Evolutionary conservation across 495 filamentous ascomycete genomes (phyloP).

Genomic region (Xylona heveae): DNA sequence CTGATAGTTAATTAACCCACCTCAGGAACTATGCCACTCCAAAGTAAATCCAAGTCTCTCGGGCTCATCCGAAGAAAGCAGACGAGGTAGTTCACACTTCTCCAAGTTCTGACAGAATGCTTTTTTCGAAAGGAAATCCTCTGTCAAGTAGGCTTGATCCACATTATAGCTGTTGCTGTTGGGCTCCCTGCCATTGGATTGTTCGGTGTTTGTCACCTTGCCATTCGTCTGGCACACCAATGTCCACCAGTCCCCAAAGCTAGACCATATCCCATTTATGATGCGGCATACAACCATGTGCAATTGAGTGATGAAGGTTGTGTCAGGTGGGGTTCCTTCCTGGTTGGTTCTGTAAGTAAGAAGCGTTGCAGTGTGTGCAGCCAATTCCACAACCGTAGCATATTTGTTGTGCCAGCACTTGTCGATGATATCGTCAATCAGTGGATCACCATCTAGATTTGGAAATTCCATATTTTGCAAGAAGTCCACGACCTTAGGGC

Average conservation of each 20-base stretch:
- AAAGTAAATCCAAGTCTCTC: slow-evolving; percentile 13
- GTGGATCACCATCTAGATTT: slow-evolving; percentile 13
- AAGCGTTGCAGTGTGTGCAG: slow-evolving; percentile 10
- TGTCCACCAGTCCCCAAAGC: no score
- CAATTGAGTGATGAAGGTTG: no score
- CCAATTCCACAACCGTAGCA: slow-evolving; percentile 13
- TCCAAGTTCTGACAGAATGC: slow-evolving; percentile 13
- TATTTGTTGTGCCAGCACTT: slow-evolving; percentile 21
- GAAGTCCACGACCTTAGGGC: slow-evolving; percentile 14
- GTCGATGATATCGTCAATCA: slow-evolving; percentile 18
- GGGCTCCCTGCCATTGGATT: no score
- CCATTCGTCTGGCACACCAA: no score
- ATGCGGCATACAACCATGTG: no score
- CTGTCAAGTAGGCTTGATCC: slow-evolving; percentile 2
- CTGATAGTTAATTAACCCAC: no score
- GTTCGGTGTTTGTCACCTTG: no score
- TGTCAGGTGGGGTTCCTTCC: neutral
- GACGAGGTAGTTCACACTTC: slow-evolving; percentile 13
- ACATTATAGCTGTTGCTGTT: neutral
- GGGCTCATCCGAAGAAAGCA: slow-evolving; percentile 14
- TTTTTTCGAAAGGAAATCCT: slow-evolving; percentile 10
- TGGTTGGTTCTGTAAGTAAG: slow-evolving; percentile 4
- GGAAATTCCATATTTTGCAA: slow-evolving; percentile 19
- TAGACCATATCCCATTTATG: no score
- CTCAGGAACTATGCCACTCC: slow-evolving; percentile 14